Evolutionary conservation across 148 eudicot species (phyloP), one percentile per base, ranked within the genome.

Genomic region (Cornus kousa): DNA sequence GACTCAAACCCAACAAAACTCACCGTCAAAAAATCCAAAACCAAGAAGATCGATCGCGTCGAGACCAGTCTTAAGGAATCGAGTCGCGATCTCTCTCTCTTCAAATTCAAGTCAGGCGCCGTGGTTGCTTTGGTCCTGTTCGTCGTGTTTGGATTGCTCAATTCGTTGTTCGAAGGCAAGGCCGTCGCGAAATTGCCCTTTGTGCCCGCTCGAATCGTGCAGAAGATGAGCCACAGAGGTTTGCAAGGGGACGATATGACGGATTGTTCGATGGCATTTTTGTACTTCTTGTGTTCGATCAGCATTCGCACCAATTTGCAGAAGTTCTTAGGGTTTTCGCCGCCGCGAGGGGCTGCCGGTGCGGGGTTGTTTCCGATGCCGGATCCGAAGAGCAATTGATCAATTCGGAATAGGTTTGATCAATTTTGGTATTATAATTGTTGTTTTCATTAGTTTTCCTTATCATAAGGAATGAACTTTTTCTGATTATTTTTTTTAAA

Each of bases 201-300:
- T 72, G 93, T 94, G 9, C 99, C 99, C 2, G 73, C 88, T 0
- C 78, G 82, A 14, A n/a, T 97, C 28, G 87, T 97, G 67, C 98
- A 94, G 98, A 97, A 97, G 88, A 97, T 97, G 98, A 89, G 94
- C 67, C 99, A 91, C 28, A 67, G 98, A 7, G 97, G 97, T 2
- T 79, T 97, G 81, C 83, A 85, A 0, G 97, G 99, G 35, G 93
- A 92, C 55, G 99, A 97, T 79, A 81, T 85, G 90, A 97, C 99
- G 16, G 99, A 97, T 91, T 97, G 98, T 77, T 94, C 99, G 0
- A 97, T 97, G 99, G 99, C 98, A 40, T 97, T 97, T 87, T n/a
- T 97, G 76, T 94, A 97, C 28, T 80, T 97, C 74, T 72, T 97
- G 77, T 97, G 99, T 71, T 94, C 98, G 69, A 87, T 97, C 64